Conservation (phyloP, 202 grass and related monocot genomes). For the Zoysia matrella region DNA sequence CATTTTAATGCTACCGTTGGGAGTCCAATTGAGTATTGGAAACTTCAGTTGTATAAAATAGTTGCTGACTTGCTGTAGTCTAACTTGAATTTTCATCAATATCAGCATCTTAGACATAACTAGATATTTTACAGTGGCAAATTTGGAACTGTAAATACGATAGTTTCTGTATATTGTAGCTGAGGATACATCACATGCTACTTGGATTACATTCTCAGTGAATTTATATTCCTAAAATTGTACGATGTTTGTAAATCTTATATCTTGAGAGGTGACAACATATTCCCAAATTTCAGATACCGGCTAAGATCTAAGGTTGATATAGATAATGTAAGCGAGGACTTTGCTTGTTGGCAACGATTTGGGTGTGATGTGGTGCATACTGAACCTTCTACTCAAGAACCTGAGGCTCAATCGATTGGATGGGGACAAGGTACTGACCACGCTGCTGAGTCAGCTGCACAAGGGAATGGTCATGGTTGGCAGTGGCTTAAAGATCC, state of each 20-base stretch:
- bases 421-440: constrained; percentile 78
- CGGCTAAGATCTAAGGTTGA: constrained; percentile 83
- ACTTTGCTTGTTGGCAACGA: constrained; percentile 89
- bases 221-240: neutral
- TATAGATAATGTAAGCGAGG: constrained; percentile 80
- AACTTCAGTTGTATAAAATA: neutral
- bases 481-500: constrained; percentile 49
- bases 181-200: neutral
- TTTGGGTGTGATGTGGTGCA: constrained; percentile 60
- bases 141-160: neutral
- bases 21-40: neutral
- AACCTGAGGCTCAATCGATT: constrained; percentile 73
- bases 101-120: neutral
- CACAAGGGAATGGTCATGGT: constrained; percentile 65
- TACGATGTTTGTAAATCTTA: neutral
- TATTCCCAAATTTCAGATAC: constrained; percentile 53
- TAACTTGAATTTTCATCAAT: neutral
- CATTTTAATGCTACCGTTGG: neutral
- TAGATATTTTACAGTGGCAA: neutral
- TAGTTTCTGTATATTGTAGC: neutral
- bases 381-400: constrained; percentile 22
- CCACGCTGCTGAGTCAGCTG: constrained; percentile 57
- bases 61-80: neutral
- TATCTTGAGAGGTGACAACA: neutral
- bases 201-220: no score